Evolutionary conservation across 108 stramenopile species (phyloP).

Genomic region (Nitzschia putrida): DNA sequence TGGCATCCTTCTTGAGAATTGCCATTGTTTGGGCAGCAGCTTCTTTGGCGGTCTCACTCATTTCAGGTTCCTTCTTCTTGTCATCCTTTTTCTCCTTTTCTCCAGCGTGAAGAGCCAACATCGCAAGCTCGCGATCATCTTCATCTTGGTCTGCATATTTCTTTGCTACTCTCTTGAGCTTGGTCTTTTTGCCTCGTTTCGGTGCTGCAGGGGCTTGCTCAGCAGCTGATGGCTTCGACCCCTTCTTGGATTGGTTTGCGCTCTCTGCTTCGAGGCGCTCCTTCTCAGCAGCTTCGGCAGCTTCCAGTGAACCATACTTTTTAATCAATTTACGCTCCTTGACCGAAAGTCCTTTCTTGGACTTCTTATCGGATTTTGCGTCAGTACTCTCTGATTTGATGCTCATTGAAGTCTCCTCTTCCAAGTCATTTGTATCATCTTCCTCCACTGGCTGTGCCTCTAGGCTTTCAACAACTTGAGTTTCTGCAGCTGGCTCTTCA

Average conservation of each 20-base stretch:
- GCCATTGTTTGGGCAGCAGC: conserved; percentile 72
- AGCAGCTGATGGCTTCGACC: background rate
- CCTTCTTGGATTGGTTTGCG: conserved; percentile 1
- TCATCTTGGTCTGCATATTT: conserved; percentile 98
- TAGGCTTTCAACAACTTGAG: background rate
- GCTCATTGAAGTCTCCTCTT: conserved; percentile 23
- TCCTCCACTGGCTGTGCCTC: background rate
- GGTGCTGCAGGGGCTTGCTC: conserved; percentile 1
- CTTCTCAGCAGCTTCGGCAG: conserved; percentile 50
- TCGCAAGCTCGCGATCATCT: conserved; percentile 90
- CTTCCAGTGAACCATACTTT: conserved; percentile 69
- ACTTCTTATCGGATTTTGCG: background rate
- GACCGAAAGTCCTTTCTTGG: conserved; percentile 75
- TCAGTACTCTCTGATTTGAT: background rate
- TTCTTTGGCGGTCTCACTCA: conserved; percentile 58
- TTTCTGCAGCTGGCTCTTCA: background rate
- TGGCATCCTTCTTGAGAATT: conserved; percentile 68
- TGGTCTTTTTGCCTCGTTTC: conserved; percentile 69
- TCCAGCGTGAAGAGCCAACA: conserved; percentile 89
- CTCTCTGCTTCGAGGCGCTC: conserved; percentile 33
- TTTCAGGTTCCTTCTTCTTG: conserved; percentile 31
- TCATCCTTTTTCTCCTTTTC: conserved; percentile 57
- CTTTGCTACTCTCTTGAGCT: conserved; percentile 63
- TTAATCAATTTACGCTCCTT: conserved; percentile 70
- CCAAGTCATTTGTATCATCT: conserved; percentile 1